A percentile compares a stretch with the other conserved stretches of the same genome.
Conservation (phyloP, 805 yeast genomes). For the Cyberlindnera xishuangbannaensis region DNA sequence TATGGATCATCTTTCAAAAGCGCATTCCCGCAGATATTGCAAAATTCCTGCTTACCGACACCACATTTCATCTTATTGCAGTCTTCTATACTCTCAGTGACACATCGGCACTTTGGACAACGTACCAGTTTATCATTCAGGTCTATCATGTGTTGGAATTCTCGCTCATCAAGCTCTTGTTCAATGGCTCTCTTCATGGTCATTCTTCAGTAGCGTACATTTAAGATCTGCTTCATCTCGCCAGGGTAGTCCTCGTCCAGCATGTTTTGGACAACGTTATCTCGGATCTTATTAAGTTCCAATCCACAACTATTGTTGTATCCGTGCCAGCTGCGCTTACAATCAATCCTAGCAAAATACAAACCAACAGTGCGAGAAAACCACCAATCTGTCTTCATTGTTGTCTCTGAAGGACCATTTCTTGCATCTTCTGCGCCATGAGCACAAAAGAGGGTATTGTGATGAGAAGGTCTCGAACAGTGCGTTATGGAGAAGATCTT, state of each 20-base stretch:
- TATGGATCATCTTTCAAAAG: constrained; percentile 40
- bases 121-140: constrained; percentile 39
- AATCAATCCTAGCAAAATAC: constrained; percentile 54
- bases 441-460: constrained; percentile 42
- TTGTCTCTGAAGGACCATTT: constrained; percentile 42
- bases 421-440: constrained; percentile 49
- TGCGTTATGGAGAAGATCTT: constrained; percentile 30
- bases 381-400: constrained; percentile 39
- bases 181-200: background rate
- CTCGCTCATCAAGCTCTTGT: background rate
- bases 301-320: constrained; percentile 39
- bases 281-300: constrained; percentile 26
- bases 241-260: constrained; percentile 28
- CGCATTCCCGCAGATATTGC: constrained; percentile 47
- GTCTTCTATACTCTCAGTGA: constrained; percentile 52
- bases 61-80: constrained; percentile 60
- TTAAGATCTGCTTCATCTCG: background rate
- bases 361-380: constrained; percentile 43
- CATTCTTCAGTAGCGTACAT: background rate
- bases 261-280: constrained; percentile 27
- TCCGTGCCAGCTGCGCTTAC: constrained; percentile 61
- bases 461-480: constrained; percentile 39
- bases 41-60: constrained; percentile 42
- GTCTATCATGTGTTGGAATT: constrained; percentile 29
- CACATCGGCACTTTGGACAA: constrained; percentile 49